phyloP scores from a whole-genome alignment of 2,329 filamentous ascomycete genomes.

The Uncinocarpus reesii region DNA sequence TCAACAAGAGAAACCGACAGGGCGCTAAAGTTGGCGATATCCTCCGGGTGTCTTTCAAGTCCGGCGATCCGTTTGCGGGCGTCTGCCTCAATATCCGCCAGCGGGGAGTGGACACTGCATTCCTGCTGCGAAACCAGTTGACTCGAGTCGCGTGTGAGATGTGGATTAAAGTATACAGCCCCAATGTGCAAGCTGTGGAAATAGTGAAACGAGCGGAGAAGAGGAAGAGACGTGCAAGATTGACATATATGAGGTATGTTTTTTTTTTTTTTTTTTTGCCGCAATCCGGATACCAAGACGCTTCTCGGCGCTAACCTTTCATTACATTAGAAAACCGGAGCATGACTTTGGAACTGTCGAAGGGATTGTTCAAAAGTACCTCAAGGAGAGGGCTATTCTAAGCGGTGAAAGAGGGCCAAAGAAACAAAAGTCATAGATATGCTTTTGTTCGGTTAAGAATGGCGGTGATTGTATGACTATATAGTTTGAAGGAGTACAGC shows the following conservation, averaged over 20 bases:
- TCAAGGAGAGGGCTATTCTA: conserved; percentile 38
- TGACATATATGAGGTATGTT: conserved; percentile 73
- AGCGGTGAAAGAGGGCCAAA: background rate
- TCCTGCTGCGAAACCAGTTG: conserved; percentile 76
- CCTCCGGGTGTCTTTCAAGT: conserved; percentile 74
- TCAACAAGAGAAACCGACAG: conserved; percentile 64
- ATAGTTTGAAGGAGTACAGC: background rate
- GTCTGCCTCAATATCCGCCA: conserved; percentile 79
- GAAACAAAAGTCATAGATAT: background rate
- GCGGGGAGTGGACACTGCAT: conserved; percentile 77
- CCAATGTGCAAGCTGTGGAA: conserved; percentile 81
- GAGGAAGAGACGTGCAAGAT: conserved; percentile 72
- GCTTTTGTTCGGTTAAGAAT: background rate
- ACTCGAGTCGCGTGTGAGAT: conserved; percentile 86
- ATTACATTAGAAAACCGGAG: conserved; percentile 50
- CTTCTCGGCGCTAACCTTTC: no score
- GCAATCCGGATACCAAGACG: no score
- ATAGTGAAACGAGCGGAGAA: conserved; percentile 78
- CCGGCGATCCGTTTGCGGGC: conserved; percentile 79
- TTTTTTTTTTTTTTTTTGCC: no score
- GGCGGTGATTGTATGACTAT: background rate
- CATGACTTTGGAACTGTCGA: conserved; percentile 84
- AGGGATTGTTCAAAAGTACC: conserved; percentile 60
- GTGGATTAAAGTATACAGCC: conserved; percentile 94
- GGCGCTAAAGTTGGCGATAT: conserved; percentile 79